Base-by-base conservation (phyloP, 2,329 filamentous ascomycete genomes). In the Tolypocladium ophioglossoides region DNA sequence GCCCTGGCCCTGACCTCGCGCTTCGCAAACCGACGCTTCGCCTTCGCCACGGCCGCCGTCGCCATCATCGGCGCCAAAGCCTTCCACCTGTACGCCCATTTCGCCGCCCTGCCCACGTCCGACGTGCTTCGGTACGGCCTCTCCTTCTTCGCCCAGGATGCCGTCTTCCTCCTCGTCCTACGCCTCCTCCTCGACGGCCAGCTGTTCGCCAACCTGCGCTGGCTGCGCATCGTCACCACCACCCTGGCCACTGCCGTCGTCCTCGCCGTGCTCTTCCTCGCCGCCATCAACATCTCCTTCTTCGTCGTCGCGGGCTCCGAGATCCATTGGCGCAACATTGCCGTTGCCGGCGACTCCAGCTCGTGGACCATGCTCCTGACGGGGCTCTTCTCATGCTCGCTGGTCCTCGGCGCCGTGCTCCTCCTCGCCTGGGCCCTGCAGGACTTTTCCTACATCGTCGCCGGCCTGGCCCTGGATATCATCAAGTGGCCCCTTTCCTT, bases 91-190 rank as follows among this genome's bases (percentile, higher is more conserved):
- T 63, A 64, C 52, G 67, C 63, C 37, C 66, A 71, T 34, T 55
- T 64, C 22, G 58, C 56, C 7, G 65, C 69, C 7, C 54, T 71
- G n/a, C 61, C 66, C 1, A 54, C 60, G 3, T 58, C 59, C n/a
- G 60, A 66, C 35, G 56, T 71, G 52, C 24, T 63, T 10, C 62
- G 60, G 1, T 71, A 66, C 57, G 64, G 64, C 24, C 62, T 66
- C 12, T 68, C 69, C 2, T 71, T 71, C 53, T 70, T 69, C 53
- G 60, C 62, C 4, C 68, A 71, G 40, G 69, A 71, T 22, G 56
- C 66, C 0, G 49, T 63, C 7, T 57, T 70, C 5, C 59, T 71
- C 3, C 56, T 70, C 14, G 24, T 67, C 32, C 61, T 70, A 41
- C 61, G 68, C 8, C 57, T 69, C 2, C 58, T 70, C 2, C 62